phyloP scores from a whole-genome alignment of 2,329 filamentous ascomycete genomes.

The Arthroderma sp. region DNA sequence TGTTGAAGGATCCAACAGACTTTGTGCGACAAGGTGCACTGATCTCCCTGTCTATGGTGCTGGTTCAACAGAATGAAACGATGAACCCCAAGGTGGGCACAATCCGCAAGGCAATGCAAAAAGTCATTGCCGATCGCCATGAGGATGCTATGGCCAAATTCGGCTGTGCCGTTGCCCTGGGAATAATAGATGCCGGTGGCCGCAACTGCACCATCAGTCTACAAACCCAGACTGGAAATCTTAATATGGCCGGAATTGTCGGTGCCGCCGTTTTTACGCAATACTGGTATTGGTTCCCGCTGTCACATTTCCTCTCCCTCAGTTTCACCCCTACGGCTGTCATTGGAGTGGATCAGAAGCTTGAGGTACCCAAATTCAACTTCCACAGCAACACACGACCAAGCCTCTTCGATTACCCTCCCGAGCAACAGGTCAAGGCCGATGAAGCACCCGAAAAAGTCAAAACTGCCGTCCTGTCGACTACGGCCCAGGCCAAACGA shows the following conservation, averaged over 20 bases:
- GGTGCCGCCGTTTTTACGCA: conserved; percentile 97
- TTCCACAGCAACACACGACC: conserved; percentile 91
- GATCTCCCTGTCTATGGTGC: conserved; percentile 91
- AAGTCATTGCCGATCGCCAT: conserved; percentile 85
- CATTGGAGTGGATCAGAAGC: conserved; percentile 83
- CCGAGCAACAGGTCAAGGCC: conserved; percentile 86
- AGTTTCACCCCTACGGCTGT: conserved; percentile 95
- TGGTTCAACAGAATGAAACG: conserved; percentile 97
- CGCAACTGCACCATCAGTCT: conserved; percentile 97
- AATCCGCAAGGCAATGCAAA: conserved; percentile 85
- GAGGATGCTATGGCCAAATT: conserved; percentile 99
- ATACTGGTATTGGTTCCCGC: conserved; percentile 99
- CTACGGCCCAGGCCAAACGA: conserved; percentile 91
- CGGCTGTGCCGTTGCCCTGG: conserved; percentile 80
- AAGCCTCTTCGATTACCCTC: conserved; percentile 94
- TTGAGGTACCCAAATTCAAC: conserved; percentile 87
- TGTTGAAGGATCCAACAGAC: conserved; percentile 98
- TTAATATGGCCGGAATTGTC: conserved; percentile 97
- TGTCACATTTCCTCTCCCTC: conserved; percentile 91
- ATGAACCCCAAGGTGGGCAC: conserved; percentile 94
- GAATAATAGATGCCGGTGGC: conserved; percentile 94
- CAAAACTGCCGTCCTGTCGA: conserved; percentile 89
- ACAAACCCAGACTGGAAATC: conserved; percentile 93
- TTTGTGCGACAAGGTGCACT: conserved; percentile 94
- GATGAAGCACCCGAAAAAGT: conserved; percentile 90